Evolutionary conservation across 169 alveolate genomes (phyloP).

Genomic region (Neospora caninum): DNA sequence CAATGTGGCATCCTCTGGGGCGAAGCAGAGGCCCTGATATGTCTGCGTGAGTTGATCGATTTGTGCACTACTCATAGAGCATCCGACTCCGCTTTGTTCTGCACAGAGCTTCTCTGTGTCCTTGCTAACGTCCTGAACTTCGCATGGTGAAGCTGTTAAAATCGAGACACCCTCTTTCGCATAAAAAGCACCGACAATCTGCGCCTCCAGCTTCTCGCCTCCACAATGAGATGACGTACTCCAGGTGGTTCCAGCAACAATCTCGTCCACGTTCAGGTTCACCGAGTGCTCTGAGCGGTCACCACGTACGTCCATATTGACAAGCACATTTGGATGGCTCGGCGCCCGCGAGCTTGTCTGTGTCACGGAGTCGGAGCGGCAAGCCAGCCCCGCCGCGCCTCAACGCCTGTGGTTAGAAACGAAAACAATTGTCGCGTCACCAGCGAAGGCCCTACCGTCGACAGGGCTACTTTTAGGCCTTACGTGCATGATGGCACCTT

Average conservation of each 20-base stretch:
- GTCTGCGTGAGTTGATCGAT: background rate
- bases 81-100: background rate
- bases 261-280: background rate
- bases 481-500: no score
- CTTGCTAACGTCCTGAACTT: background rate
- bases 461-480: no score
- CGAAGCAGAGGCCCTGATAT: background rate
- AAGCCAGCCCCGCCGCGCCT: no score
- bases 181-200: conserved; percentile 6
- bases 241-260: background rate
- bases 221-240: background rate
- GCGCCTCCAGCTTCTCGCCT: background rate
- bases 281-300: background rate
- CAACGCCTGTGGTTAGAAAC: no score
- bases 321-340: no score
- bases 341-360: no score
- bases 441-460: no score
- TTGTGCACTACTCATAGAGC: background rate
- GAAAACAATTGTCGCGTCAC: no score
- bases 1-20: background rate
- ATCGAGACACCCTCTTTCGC: background rate
- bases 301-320: background rate
- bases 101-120: background rate
- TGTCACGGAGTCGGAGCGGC: no score
- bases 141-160: background rate